Base-by-base conservation (phyloP, 371 early-diverging fungal species). In the Umbelopsis sp. region DNA sequence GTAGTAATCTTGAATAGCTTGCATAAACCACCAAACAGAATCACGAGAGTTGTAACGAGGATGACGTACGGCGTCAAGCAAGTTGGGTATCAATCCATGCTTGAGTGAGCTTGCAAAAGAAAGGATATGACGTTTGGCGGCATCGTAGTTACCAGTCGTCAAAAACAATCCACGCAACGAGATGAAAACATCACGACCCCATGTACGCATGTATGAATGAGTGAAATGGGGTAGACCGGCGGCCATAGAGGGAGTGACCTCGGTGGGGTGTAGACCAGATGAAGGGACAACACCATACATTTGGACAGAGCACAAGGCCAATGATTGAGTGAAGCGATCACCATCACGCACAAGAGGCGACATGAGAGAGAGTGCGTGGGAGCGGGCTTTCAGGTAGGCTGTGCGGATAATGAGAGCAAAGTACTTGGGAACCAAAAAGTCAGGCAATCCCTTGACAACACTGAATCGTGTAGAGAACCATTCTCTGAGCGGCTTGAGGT, bases 131-230 rank as follows among this genome's bases (percentile, higher is more conserved):
- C 83, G 76, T 50, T 87, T 84, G 11, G 99, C 98, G 0, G 86
- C 94, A 16, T 92, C 84, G 68, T 76, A 93, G 65, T 92, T 86
- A 11, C 95, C 97, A 2, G 97, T 93, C 7, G 89, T 81, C 69
- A 98, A 71, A 48, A 96, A 80, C 46, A 96, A 74, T 3, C 99
- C 99, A 9, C 91, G 88, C 18, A 99, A 79, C 14, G 95, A 84
- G 63, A 99, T 95, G 74, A 97, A 97, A 20, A 96, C 92, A 82
- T 99, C 99, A 38, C 99, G 91, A 6, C 99, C 99, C 99, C 99
- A 99, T 70, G 94, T 92, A 44, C 99, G 88, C 97, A 97, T 97
- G 72, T 94, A 93, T n/a, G 86, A 84, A 3, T 86, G 87, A 2
- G 96, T 86, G 68, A 99, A 99, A 69, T 98, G 98, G n/a, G 98